Conservation (phyloP, 1,139 yeast genomes). For the Saccharomyces uvarum region DNA sequence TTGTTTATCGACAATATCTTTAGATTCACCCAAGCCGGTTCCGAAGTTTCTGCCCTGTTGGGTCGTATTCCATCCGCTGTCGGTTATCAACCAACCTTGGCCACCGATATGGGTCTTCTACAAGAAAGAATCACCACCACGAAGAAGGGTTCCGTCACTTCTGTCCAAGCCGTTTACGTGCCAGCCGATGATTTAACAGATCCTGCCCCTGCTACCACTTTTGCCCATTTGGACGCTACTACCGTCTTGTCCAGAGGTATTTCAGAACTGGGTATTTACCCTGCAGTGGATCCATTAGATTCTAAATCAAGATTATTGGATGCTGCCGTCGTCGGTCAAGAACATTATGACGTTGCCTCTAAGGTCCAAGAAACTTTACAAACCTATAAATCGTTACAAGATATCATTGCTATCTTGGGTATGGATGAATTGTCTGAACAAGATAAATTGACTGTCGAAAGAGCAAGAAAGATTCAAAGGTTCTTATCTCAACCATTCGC, state of each 20-base stretch:
- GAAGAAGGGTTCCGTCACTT: slow-evolving; percentile 98
- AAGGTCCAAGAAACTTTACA: slow-evolving; percentile 96
- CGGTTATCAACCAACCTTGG: slow-evolving; percentile 99
- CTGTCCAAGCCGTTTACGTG: slow-evolving; percentile 99
- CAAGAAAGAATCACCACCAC: slow-evolving; percentile 99
- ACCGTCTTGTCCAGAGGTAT: slow-evolving; percentile 99
- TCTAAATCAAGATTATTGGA: slow-evolving; percentile 98
- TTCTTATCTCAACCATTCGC: slow-evolving; percentile 99
- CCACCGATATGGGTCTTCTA: slow-evolving; percentile 99
- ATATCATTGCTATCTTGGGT: slow-evolving; percentile 99
- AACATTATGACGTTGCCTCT: slow-evolving; percentile 94
- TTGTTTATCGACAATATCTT: slow-evolving; percentile 98
- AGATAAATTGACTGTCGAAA: slow-evolving; percentile 98
- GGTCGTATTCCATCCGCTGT: slow-evolving; percentile 99
- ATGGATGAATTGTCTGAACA: slow-evolving; percentile 99
- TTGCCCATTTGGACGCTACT: slow-evolving; percentile 99
- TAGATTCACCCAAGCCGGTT: slow-evolving; percentile 99
- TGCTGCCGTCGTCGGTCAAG: slow-evolving; percentile 95
- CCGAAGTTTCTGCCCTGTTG: slow-evolving; percentile 98
- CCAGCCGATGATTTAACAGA: slow-evolving; percentile 99
- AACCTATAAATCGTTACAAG: slow-evolving; percentile 99
- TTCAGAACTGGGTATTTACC: slow-evolving; percentile 99
- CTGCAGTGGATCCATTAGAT: slow-evolving; percentile 99
- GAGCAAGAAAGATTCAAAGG: slow-evolving; percentile 99
- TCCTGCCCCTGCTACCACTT: slow-evolving; percentile 99